Evolutionary conservation across 2,329 filamentous ascomycete genomes (phyloP).

Genomic region (Lanzia echinophila): DNA sequence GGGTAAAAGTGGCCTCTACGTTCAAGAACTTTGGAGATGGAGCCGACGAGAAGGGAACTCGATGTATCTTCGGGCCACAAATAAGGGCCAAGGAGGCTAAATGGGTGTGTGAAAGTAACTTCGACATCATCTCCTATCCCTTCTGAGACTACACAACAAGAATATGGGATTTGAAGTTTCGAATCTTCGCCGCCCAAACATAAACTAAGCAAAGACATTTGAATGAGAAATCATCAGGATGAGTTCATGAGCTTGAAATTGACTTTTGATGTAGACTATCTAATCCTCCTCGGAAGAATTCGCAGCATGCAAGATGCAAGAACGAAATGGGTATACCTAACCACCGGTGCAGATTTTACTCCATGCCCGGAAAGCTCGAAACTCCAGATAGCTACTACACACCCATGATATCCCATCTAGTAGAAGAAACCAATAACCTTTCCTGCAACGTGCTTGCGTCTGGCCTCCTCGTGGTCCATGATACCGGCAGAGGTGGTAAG

Average conservation of each 20-base stretch:
- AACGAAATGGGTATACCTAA: constrained; percentile 26
- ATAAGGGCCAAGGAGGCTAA: no score
- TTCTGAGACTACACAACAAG: background rate
- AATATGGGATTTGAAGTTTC: no score
- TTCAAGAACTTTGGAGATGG: no score
- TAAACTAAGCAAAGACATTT: background rate
- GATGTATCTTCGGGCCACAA: no score
- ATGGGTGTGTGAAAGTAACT: no score
- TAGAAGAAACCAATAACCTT: constrained; percentile 99
- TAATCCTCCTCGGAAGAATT: constrained; percentile 21
- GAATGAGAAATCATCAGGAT: background rate
- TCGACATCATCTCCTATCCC: no score
- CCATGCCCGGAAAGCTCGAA: constrained; percentile 13
- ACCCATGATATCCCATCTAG: constrained; percentile 44
- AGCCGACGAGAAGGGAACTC: no score
- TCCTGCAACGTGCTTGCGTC: constrained; percentile 97
- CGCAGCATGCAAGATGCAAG: constrained; percentile 21
- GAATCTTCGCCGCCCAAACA: no score
- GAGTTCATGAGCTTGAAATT: constrained; percentile 29
- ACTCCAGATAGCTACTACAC: constrained; percentile 26
- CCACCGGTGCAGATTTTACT: constrained; percentile 16
- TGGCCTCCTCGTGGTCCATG: constrained; percentile 99
- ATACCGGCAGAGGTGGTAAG: constrained; percentile 98
- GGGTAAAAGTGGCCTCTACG: no score
- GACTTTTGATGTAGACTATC: constrained; percentile 30